Percentiles rank a stretch among this genome's conserved stretches.
phyloP scores from a whole-genome alignment of 2,329 filamentous ascomycete species.

The Hirsutella thompsonii region DNA sequence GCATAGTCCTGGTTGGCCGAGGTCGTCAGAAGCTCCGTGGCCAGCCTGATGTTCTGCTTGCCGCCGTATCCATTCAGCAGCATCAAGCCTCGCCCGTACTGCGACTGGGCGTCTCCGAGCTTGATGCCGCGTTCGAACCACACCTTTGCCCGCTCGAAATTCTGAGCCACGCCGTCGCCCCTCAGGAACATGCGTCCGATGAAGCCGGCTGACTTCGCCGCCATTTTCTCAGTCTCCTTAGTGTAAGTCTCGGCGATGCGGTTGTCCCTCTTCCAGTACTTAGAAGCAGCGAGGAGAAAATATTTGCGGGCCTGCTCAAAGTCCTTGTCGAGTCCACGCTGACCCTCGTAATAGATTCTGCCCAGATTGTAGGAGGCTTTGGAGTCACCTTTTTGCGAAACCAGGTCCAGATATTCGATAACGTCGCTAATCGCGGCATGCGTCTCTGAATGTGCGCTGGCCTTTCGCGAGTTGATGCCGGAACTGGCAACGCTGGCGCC shows the following conservation, averaged over 20 bases:
- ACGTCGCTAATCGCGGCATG: slow-evolving; percentile 87
- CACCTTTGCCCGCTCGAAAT: slow-evolving; percentile 58
- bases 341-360: slow-evolving; percentile 78
- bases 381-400: slow-evolving; percentile 80
- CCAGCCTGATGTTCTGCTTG: slow-evolving; percentile 53
- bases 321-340: slow-evolving; percentile 60
- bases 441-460: slow-evolving; percentile 61
- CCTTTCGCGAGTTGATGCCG: slow-evolving; percentile 66
- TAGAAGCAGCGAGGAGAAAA: slow-evolving; percentile 65
- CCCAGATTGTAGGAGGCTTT: slow-evolving; percentile 80
- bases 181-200: slow-evolving; percentile 82
- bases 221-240: slow-evolving; percentile 60
- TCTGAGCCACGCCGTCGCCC: slow-evolving; percentile 72
- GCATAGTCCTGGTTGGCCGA: slow-evolving; percentile 74
- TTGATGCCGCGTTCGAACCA: slow-evolving; percentile 76
- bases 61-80: slow-evolving; percentile 68
- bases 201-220: slow-evolving; percentile 73
- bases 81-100: slow-evolving; percentile 76
- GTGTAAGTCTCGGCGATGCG: slow-evolving; percentile 58
- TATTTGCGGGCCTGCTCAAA: slow-evolving; percentile 64
- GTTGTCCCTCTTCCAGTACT: slow-evolving; percentile 75
- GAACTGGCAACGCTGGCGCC: slow-evolving; percentile 85
- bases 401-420: slow-evolving; percentile 82
- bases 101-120: slow-evolving; percentile 69
- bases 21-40: slow-evolving; percentile 62